Conservation (phyloP, 306 rosid genomes). For the Vigna radiata region DNA sequence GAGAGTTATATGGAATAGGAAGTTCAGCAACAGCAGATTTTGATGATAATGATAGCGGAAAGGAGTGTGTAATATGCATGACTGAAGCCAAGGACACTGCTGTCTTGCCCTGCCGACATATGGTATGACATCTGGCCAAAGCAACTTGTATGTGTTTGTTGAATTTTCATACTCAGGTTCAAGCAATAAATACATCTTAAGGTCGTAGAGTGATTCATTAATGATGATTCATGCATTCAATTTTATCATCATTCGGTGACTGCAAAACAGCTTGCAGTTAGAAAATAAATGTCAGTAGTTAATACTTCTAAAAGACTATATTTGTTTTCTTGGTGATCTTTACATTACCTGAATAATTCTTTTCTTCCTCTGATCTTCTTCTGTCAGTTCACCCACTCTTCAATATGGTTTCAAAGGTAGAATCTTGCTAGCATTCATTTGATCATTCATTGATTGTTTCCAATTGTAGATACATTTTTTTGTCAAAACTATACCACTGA, state of each 20-base stretch:
- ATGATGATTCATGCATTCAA: conserved; percentile 26
- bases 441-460: conserved; percentile 14
- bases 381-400: too few relatives aligned
- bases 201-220: conserved; percentile 5
- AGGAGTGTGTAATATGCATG: conserved; percentile 98
- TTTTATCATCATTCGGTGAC: conserved; percentile 22
- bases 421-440: neutral
- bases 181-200: conserved; percentile 26
- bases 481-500: neutral
- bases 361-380: neutral
- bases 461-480: neutral
- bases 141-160: conserved; percentile 20
- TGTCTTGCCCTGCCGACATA: conserved; percentile 90
- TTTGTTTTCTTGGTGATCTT: conserved; percentile 16
- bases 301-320: conserved; percentile 7
- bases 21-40: conserved; percentile 66
- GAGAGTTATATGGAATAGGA: conserved; percentile 88
- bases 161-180: conserved; percentile 10
- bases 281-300: neutral
- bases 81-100: conserved; percentile 90
- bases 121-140: conserved; percentile 61
- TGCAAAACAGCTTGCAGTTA: neutral
- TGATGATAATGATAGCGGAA: conserved; percentile 69
- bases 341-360: neutral
- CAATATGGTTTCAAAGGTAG: too few relatives aligned